Base-by-base conservation (phyloP, 768 basidiomycete genomes). In the Lentinula sp. region DNA sequence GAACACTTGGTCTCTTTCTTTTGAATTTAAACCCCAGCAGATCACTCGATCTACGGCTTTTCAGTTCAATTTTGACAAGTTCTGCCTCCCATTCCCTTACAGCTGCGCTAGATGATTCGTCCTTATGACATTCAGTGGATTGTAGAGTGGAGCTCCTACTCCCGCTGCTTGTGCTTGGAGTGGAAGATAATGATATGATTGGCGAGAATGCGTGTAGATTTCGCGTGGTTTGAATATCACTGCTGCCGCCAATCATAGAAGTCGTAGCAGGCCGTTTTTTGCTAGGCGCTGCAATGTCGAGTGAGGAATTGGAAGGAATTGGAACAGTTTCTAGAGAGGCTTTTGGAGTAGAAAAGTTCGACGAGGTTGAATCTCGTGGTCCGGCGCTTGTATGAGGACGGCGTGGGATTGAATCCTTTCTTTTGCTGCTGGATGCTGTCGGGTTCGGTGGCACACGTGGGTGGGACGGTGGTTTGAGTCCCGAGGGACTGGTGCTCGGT, bases 1-100 rank as follows among this genome's bases (percentile, higher is more conserved):
- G 32, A 32, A 32, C 43, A 28, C 33, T 64, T 41, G 52, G 59
- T 54, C 64, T 53, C 48, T 63, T 60, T 61, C 66, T 60, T 71
- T 74, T 77, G 61, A 71, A 73, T 42, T 73, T 71, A 67, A 80
- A 81, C 18, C 80, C 79, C 48, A 79, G 70, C 69, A 80, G 67
- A 66, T 80, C 78, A 61, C 79, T 83, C 50, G 76, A 78, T 66
- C 74, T 72, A 49, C 81, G 81, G 72, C 84, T 88, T 71, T 75
- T 75, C 65, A 77, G 73, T 73, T 91, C 90, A 65, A 91, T 90
- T 63, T 82, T 79, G 62, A 79, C 84, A 49, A 91, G 78, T 76
- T 91, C 89, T 69, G 83, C 85, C 71, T 92, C 91, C 90, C 91
- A 93, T 64, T 86, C 90, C 59, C 78, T 75, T 68, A 84, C 75